Conservation (phyloP, 1,284 basidiomycete species). For the Earliella scabrosa region DNA sequence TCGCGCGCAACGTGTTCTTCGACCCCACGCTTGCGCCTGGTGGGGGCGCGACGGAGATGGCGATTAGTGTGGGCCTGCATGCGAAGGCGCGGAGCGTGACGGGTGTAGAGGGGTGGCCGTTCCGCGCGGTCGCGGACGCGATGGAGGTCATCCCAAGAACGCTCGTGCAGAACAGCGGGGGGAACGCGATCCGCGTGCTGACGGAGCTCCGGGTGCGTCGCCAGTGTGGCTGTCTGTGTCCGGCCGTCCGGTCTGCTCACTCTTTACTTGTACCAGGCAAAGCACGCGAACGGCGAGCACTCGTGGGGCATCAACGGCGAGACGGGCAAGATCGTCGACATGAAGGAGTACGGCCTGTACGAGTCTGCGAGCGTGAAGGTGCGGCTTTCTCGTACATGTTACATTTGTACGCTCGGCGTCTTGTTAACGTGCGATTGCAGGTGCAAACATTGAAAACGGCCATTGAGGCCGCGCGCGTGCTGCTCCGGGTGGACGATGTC, state of each 20-base stretch:
- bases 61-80: slow-evolving; percentile 89
- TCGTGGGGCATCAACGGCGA: slow-evolving; percentile 96
- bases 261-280: slow-evolving; percentile 61
- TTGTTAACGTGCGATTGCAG: slow-evolving; percentile 39
- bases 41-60: slow-evolving; percentile 98
- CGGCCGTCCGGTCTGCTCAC: neutral
- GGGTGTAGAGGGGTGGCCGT: slow-evolving; percentile 91
- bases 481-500: slow-evolving; percentile 94
- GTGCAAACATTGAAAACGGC: slow-evolving; percentile 98
- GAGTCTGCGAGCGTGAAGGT: slow-evolving; percentile 97
- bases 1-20: slow-evolving; percentile 97
- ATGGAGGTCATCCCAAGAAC: slow-evolving; percentile 98
- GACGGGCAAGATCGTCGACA: slow-evolving; percentile 93
- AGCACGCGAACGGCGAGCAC: slow-evolving; percentile 91
- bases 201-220: slow-evolving; percentile 80
- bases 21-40: slow-evolving; percentile 92
- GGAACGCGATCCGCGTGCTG: slow-evolving; percentile 91
- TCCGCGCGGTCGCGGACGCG: slow-evolving; percentile 92
- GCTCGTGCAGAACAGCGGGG: slow-evolving; percentile 94
- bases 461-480: slow-evolving; percentile 89
- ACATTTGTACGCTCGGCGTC: neutral
- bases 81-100: slow-evolving; percentile 80
- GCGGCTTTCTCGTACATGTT: neutral
- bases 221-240: neutral
- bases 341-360: slow-evolving; percentile 93